A percentile compares a stretch with the other conserved stretches of the same genome.
These are phyloP conservation scores for Aspergillus pseudoglaucus DNA, from an alignment of 2,329 filamentous ascomycete genomes.

Conservation along the genomic window DNA sequence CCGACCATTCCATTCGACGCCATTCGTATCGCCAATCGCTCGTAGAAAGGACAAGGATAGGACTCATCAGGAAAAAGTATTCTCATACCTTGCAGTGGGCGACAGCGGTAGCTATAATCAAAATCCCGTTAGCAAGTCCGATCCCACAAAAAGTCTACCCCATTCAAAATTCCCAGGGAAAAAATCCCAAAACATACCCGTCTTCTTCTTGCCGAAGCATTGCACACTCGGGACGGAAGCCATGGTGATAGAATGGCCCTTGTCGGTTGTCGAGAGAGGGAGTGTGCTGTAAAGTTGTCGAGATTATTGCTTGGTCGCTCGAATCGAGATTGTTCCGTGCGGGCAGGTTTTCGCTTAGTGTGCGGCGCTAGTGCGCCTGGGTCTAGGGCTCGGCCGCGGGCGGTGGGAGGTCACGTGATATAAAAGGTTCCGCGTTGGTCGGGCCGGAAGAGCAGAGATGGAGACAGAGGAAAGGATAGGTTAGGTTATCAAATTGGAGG, in stretches of 20 bases:
- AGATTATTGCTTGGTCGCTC: conserved; percentile 2
- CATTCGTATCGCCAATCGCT: neutral
- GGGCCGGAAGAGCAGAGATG: neutral
- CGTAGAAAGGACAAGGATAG: neutral
- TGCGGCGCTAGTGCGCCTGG: conserved; percentile 17
- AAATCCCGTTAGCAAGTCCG: conserved; percentile 12
- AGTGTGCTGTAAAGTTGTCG: conserved; percentile 19
- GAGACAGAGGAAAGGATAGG: no score
- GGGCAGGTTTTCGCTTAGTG: conserved; percentile 37
- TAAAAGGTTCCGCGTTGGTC: conserved; percentile 5
- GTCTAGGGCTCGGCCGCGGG: conserved; percentile 20
- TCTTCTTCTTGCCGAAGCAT: conserved; percentile 99
- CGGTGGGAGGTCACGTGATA: conserved; percentile 25
- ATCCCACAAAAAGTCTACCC: conserved; percentile 4
- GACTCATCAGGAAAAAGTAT: conserved; percentile 4
- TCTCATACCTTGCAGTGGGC: conserved; percentile 80
- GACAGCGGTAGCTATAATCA: conserved; percentile 66
- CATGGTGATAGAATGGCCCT: conserved; percentile 54
- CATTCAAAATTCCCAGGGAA: conserved; percentile 6
- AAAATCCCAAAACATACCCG: conserved; percentile 39
- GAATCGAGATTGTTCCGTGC: conserved; percentile 32
- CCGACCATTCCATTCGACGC: conserved; percentile 1
- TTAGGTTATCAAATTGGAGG: no score
- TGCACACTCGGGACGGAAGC: conserved; percentile 76
- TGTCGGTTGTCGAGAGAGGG: conserved; percentile 33